A percentile compares a stretch with the other conserved stretches of the same genome.
phyloP scores from a whole-genome alignment of 192 early-diverging fungal species.

The Podila epigama region DNA sequence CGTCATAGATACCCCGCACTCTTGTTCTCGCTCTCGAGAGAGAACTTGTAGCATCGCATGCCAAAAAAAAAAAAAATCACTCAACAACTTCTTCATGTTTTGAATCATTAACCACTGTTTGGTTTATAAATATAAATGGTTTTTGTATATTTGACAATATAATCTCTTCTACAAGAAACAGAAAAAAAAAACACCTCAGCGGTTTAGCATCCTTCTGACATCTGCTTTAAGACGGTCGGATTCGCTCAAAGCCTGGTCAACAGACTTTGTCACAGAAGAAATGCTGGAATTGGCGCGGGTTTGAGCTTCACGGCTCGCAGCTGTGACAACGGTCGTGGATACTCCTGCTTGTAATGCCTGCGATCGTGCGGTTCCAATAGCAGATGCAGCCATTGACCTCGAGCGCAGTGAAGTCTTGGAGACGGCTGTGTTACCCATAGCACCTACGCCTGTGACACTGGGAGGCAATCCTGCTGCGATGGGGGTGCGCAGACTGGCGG shows the following conservation, averaged over 20 bases:
- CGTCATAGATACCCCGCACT: no score
- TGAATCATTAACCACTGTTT: neutral
- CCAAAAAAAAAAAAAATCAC: no score
- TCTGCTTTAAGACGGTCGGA: slow-evolving; percentile 37
- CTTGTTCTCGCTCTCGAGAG: no score
- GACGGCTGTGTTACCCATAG: slow-evolving; percentile 32
- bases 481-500: slow-evolving; percentile 26
- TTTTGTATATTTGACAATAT: neutral
- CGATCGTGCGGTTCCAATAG: slow-evolving; percentile 27
- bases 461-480: slow-evolving; percentile 41
- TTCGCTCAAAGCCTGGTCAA: slow-evolving; percentile 34
- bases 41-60: no score
- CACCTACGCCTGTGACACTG: slow-evolving; percentile 24
- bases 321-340: slow-evolving; percentile 16
- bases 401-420: slow-evolving; percentile 30
- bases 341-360: slow-evolving; percentile 29
- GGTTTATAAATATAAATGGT: neutral
- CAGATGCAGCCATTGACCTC: slow-evolving; percentile 35
- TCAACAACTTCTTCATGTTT: no score
- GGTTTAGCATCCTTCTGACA: slow-evolving; percentile 42
- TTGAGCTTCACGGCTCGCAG: slow-evolving; percentile 29
- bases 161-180: no score
- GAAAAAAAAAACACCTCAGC: no score
- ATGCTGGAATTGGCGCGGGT: slow-evolving; percentile 38
- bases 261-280: slow-evolving; percentile 14